phyloP scores from a whole-genome alignment of 129 eudicot genomes.

The Flaveria bidentis region DNA sequence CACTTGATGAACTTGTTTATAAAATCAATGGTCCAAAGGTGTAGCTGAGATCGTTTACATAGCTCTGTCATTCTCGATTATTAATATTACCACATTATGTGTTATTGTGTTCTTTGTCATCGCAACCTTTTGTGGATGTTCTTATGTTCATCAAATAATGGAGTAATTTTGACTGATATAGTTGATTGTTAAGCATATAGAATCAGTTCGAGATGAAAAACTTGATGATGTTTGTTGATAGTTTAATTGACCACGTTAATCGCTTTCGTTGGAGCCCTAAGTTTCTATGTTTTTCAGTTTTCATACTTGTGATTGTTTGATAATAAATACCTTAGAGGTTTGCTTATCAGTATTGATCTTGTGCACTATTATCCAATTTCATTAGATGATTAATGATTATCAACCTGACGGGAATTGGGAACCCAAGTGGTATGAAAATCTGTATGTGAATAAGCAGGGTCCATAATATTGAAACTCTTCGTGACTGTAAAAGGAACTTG shows the following conservation, averaged over 20 bases:
- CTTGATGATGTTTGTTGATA: not conserved
- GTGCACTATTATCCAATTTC: too few species aligned
- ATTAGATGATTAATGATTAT: too few species aligned
- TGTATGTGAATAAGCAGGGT: not conserved
- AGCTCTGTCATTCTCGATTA: not conserved
- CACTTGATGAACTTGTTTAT: not conserved
- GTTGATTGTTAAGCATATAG: not conserved
- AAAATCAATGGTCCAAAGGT: constrained; percentile 8
- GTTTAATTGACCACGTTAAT: constrained; percentile 10
- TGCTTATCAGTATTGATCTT: too few species aligned
- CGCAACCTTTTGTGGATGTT: not conserved
- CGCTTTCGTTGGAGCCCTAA: constrained; percentile 10
- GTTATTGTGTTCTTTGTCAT: not conserved
- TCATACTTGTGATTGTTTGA: not conserved
- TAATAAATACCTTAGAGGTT: too few species aligned
- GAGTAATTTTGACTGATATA: constrained; percentile 3
- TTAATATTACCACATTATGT: not conserved
- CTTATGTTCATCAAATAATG: not conserved
- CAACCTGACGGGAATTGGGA: not conserved
- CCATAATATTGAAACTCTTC: constrained; percentile 1
- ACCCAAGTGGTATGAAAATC: not conserved
- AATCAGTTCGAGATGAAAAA: not conserved
- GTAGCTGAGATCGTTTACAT: not conserved
- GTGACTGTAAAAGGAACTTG: constrained; percentile 11
- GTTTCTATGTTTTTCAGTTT: not conserved